Evolutionary conservation across 177 flowering plant species (phyloP), one percentile per base, ranked within the genome.

Genomic region (Vitis hybrid): DNA sequence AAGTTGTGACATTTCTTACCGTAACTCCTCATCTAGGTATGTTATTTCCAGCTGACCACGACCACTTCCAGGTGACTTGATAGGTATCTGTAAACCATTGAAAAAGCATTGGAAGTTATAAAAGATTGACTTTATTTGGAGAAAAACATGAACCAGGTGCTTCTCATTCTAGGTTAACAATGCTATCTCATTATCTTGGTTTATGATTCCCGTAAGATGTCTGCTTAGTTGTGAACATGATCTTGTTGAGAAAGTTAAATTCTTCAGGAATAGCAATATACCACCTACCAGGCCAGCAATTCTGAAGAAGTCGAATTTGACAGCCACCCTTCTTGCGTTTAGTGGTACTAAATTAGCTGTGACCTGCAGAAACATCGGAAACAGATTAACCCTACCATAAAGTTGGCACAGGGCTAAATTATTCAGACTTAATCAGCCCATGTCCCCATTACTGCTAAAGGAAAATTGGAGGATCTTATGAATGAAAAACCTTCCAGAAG

Each of bases 1-100:
- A 51, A 3, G 55, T 51, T 51, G 13, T 51, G 13, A 11, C 55
- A 18, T 18, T 18, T 4, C 77, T 81, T 66, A 85, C 90, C 90
- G 70, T 20, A 87, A 65, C 69, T 87, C 90, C 60, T 83, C 83
- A 62, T 87, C 90, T 66, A 85, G 75, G 73, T 82, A 87, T 50
- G 88, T 85, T 19, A 87, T 85, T 69, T 87, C 90, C 64, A 87
- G 60, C 72, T 78, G 76, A 26, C 88, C 87, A 66, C 80, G 80
- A 69, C 78, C 86, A 57, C 80, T 70, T 55, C 68, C 87, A 5
- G 87, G 87, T 29, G 87, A 84, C 70, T 85, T 85, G 12, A 83
- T 72, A 55, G 87, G 81, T 77, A 85, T 83, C 90, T 87, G 78
- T 20, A n/a, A 15, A 62, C 22, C 5, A 20, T 22, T 39, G 45